A percentile compares a stretch with the other conserved stretches of the same genome.
Evolutionary conservation across 2,329 filamentous ascomycete species (phyloP).

Genomic region (Huntiella moniliformis): DNA sequence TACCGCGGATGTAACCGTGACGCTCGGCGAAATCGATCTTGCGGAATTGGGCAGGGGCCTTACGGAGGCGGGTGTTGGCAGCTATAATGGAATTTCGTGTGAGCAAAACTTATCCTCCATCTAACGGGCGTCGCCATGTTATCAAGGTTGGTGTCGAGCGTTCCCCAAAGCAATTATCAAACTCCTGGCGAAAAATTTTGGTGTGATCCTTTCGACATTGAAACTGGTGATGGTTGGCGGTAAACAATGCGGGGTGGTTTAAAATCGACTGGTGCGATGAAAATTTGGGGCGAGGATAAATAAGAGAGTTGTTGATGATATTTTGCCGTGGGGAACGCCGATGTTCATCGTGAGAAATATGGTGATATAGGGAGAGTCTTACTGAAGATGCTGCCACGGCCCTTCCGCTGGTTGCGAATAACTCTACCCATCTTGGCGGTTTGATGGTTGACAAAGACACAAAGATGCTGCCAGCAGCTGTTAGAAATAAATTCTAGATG

Average conservation of each 20-base stretch:
- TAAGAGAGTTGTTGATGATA: too few species aligned
- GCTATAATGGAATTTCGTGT: constrained; percentile 24
- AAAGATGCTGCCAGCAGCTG: constrained; percentile 12
- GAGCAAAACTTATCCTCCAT: constrained; percentile 12
- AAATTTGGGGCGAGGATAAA: too few species aligned
- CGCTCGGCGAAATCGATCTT: constrained; percentile 90
- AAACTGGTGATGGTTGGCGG: constrained; percentile 11
- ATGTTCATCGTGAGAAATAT: neutral
- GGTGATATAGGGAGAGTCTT: constrained; percentile 16
- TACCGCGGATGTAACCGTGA: constrained; percentile 92
- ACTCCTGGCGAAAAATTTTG: too few species aligned
- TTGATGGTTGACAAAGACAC: constrained; percentile 13
- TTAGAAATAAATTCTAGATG: constrained; percentile 10
- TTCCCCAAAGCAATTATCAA: too few species aligned
- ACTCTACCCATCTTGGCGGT: constrained; percentile 32
- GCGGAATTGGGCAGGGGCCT: constrained; percentile 71
- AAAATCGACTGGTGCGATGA: too few species aligned
- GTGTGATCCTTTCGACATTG: too few species aligned
- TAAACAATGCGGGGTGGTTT: neutral
- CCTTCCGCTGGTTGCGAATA: constrained; percentile 49
- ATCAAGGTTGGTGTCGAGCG: too few species aligned
- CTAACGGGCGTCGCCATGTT: constrained; percentile 13
- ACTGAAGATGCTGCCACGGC: constrained; percentile 40
- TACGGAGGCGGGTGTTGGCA: constrained; percentile 80
- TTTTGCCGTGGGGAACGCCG: too few species aligned